Base-by-base conservation (phyloP, 2,329 filamentous ascomycete genomes). In the Alternaria sp. region DNA sequence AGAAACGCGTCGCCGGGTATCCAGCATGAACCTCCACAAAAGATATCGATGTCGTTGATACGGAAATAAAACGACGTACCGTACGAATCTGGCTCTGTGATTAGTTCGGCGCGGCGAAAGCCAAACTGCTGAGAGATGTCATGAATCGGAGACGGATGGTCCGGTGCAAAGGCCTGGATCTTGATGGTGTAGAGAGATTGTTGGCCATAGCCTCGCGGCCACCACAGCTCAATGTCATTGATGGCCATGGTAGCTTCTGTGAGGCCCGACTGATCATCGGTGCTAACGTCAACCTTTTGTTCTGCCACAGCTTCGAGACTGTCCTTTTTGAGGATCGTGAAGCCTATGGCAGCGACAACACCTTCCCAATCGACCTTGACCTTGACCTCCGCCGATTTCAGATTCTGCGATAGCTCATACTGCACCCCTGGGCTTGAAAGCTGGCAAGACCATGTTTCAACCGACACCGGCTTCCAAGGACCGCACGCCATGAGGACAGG, bases 1-100 rank as follows among this genome's bases (percentile, higher is more conserved):
- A 92, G 85, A 71, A 94, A 93, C 68, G 86, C 93, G 72, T 94
- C 92, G 1, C 90, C 91, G 0, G 92, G 92, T 64, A 94, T 94
- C 92, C 92, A 94, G 77, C 93, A 87, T 64, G 90, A 92, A n/a
- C 92, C 92, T 18, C 91, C 91, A 61, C 90, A 92, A 78, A 93
- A 94, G 2, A 94, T 81, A 16, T 91, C 89, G 14, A 92, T 83
- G 52, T 89, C 87, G 78, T 94, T 94, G 75, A 95, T 81, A 64
- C 87, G 83, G 77, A 95, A 94, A 81, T 90, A 93, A 81, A 94
- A 94, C 3, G 86, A 90, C 25, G 88, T 92, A 27, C 91, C 92
- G 3, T 90, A 85, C 57, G 81, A 84, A 51, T 83, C 81, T 5
- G 77, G 77, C 45, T 81, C 64, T 63, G 83, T 81, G 18, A 84